Evolutionary conservation across 805 yeast genomes (phyloP).

Genomic region (Candida quercuum): DNA sequence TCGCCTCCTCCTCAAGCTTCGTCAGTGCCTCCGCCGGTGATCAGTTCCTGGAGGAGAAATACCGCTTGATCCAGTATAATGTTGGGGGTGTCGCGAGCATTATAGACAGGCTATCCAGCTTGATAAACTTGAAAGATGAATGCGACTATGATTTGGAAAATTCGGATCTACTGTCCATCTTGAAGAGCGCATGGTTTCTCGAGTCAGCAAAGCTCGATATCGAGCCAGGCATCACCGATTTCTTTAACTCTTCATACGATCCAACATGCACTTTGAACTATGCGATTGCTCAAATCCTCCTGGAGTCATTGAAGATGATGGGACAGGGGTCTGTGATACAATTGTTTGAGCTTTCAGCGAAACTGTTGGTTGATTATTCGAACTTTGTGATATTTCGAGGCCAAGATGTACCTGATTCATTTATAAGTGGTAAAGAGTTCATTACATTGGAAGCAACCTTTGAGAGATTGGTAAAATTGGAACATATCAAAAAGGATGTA

Average conservation of each 20-base stretch:
- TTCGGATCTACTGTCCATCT: conserved; percentile 3
- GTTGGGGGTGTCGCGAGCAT: conserved; percentile 38
- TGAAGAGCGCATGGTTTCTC: conserved; percentile 5
- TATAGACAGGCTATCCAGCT: conserved; percentile 8
- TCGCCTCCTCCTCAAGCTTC: conserved; percentile 2
- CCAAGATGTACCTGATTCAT: conserved; percentile 4
- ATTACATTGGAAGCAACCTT: conserved; percentile 3
- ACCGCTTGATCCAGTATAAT: conserved; percentile 34
- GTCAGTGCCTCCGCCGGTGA: not conserved
- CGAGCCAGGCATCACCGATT: conserved; percentile 1
- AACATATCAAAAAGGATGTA: not conserved
- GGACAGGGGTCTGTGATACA: not conserved
- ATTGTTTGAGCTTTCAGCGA: conserved; percentile 4
- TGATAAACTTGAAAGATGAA: not conserved
- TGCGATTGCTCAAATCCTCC: conserved; percentile 12
- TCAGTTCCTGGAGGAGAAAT: not conserved
- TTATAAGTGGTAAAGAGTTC: conserved; percentile 4
- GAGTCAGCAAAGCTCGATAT: not conserved
- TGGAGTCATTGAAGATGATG: conserved; percentile 3
- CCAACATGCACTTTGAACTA: conserved; percentile 12
- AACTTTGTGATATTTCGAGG: conserved; percentile 8
- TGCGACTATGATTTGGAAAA: conserved; percentile 4
- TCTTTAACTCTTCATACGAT: conserved; percentile 15
- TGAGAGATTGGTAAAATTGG: conserved; percentile 10
- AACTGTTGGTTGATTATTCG: conserved; percentile 12